Evolutionary conservation across 441 rosid genomes (phyloP).

Genomic region (Corymbia citriodora): DNA sequence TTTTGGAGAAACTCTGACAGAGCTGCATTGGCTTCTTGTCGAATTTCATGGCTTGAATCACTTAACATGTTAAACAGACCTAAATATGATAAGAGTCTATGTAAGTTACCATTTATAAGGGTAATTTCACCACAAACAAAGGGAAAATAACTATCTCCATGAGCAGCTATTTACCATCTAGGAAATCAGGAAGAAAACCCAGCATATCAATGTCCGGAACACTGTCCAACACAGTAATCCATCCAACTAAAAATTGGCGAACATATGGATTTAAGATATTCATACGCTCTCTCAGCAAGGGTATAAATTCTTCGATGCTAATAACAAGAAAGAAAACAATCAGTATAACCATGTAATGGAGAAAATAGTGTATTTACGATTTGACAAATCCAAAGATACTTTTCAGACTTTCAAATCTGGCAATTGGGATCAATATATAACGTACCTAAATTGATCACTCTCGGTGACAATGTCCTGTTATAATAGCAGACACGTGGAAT

Average conservation of each 20-base stretch:
- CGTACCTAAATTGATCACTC: slow-evolving; percentile 99
- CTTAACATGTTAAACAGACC: slow-evolving; percentile 99
- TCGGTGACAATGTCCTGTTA: slow-evolving; percentile 99
- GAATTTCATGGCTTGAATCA: slow-evolving; percentile 96
- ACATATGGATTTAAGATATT: slow-evolving; percentile 91
- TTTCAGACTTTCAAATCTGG: not conserved
- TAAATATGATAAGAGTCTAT: slow-evolving; percentile 18
- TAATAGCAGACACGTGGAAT: slow-evolving; percentile 21
- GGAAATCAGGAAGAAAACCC: slow-evolving; percentile 99
- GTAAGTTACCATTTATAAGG: slow-evolving; percentile 5
- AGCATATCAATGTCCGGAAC: slow-evolving; percentile 99
- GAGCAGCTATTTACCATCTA: slow-evolving; percentile 63
- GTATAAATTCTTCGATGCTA: slow-evolving; percentile 99
- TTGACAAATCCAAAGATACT: not conserved
- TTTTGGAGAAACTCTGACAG: slow-evolving; percentile 99
- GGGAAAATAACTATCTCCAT: not conserved
- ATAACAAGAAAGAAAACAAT: slow-evolving; percentile 10
- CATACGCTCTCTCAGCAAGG: slow-evolving; percentile 95
- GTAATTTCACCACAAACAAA: not conserved
- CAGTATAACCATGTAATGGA: not conserved
- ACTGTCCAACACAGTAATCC: slow-evolving; percentile 99
- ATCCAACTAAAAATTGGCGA: slow-evolving; percentile 99
- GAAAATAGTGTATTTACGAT: not conserved
- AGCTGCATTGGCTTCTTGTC: slow-evolving; percentile 99
- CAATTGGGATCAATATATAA: slow-evolving; percentile 3